Percentiles rank a stretch among this genome's conserved stretches.
Evolutionary conservation across 345 rosid species (phyloP).

Genomic region (Crucihimalaya himalaica): DNA sequence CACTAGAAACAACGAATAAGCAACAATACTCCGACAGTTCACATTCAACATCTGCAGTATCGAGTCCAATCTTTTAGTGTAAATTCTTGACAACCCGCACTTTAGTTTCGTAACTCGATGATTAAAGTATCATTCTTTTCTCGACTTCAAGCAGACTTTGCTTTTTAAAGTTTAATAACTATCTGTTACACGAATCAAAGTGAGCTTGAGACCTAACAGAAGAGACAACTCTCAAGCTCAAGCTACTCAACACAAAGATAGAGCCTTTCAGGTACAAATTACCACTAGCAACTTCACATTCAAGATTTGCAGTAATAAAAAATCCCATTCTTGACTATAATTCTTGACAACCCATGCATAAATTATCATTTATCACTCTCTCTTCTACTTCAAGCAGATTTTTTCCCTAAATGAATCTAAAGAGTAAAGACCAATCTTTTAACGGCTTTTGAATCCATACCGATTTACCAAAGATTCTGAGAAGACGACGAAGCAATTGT

Average conservation of each 20-base stretch:
- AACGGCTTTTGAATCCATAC: conserved; percentile 35
- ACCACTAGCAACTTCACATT: background rate
- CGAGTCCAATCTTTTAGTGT: too few relatives aligned
- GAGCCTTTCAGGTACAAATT: background rate
- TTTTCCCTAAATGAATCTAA: background rate
- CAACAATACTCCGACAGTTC: background rate
- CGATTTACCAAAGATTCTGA: conserved; percentile 55
- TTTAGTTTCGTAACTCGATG: too few relatives aligned
- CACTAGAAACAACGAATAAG: background rate
- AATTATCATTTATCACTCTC: background rate
- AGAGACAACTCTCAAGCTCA: background rate
- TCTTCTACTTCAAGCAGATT: background rate
- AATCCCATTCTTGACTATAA: background rate
- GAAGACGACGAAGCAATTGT: conserved; percentile 51
- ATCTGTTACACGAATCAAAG: background rate
- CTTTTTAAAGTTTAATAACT: too few relatives aligned
- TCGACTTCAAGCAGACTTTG: background rate
- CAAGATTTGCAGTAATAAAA: background rate
- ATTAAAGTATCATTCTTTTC: background rate
- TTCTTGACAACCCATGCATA: background rate
- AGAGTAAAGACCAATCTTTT: background rate
- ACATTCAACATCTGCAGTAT: background rate
- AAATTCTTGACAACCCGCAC: too few relatives aligned
- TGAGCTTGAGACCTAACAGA: background rate
- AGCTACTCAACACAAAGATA: background rate